Evolutionary conservation across 176 grass and related monocot genomes (phyloP).

Genomic region (Dendrocalamus sinicus): DNA sequence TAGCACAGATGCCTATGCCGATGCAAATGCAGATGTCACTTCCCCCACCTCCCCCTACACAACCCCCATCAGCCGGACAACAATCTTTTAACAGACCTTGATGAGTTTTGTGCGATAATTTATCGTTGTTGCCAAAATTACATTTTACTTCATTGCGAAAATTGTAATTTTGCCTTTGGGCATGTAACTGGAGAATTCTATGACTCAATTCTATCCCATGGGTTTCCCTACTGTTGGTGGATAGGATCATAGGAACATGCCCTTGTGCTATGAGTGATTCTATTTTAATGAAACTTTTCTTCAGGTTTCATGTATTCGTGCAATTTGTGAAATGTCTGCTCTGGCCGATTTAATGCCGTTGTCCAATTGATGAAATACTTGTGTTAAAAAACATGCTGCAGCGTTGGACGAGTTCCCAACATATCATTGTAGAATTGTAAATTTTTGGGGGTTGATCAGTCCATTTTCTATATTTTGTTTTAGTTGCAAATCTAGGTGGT

Average conservation of each 20-base stretch:
- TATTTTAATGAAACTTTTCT: constrained; percentile 17
- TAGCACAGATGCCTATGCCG: constrained; percentile 56
- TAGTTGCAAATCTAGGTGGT: too few species aligned
- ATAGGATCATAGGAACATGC: constrained; percentile 28
- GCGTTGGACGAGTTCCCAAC: neutral
- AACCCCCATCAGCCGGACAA: constrained; percentile 57
- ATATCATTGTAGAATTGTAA: neutral
- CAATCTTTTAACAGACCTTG: constrained; percentile 61
- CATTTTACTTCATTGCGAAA: constrained; percentile 19
- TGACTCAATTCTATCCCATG: constrained; percentile 13
- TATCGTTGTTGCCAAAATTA: constrained; percentile 39
- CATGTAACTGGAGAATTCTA: constrained; percentile 19
- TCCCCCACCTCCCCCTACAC: constrained; percentile 58
- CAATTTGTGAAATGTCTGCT: neutral
- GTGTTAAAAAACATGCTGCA: neutral
- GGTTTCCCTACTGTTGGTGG: neutral
- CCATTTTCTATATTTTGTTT: neutral
- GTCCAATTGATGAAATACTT: neutral
- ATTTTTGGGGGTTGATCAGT: neutral
- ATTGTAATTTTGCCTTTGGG: constrained; percentile 23
- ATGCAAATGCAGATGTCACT: constrained; percentile 75
- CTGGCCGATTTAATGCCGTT: neutral
- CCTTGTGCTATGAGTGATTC: constrained; percentile 29
- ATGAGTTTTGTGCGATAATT: constrained; percentile 35
- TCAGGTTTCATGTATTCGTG: neutral